Base-by-base conservation (phyloP, 192 early-diverging fungal species). In the Mortierella antarctica region DNA sequence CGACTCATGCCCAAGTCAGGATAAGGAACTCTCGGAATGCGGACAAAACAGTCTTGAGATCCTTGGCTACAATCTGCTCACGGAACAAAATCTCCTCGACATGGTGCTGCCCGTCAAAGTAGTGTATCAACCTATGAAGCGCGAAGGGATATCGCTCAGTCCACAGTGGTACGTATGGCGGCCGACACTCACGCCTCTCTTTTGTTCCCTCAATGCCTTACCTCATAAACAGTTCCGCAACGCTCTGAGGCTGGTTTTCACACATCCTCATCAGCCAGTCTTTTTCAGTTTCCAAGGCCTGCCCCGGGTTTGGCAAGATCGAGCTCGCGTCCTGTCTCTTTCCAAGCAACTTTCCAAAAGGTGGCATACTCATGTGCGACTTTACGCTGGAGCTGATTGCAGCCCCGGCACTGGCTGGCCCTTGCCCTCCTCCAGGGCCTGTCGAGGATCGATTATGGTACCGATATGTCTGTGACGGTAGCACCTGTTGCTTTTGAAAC, bases 51-150 rank as follows among this genome's bases (percentile, higher is more conserved):
- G 77, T 80, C 70, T 72, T 80, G 51, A 80, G 70, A 52, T 80
- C 77, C 50, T 80, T 80, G 65, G 70, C 70, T 7, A 72, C 65
- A 56, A 80, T 72, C 56, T 80, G 77, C 41, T 80, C 77, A 11
- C 77, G 59, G 48, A 80, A 80, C 59, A 91, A 71, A 53, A 96
- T 96, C 67, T 96, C 95, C 69, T 95, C 94, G 7, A 94, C 83
- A 70, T 92, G 90, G 73, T 90, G 88, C 58, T 91, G 86, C 2
- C 95, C 95, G 77, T 91, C 87, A 72, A 95, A 91, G 65, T 96
- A 95, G 18, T 89, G 89, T 23, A 89, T 85, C 61, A 95, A 78
- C 50, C 90, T 91, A 67, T n/a, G 13, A 77, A 6, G 31, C 39
- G 58, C 13, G 44, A 31, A 45, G 15, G 44, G 18, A 13, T 8